Conservation (phyloP, 2,329 filamentous ascomycete genomes). For the Pyrenochaeta sp. region DNA sequence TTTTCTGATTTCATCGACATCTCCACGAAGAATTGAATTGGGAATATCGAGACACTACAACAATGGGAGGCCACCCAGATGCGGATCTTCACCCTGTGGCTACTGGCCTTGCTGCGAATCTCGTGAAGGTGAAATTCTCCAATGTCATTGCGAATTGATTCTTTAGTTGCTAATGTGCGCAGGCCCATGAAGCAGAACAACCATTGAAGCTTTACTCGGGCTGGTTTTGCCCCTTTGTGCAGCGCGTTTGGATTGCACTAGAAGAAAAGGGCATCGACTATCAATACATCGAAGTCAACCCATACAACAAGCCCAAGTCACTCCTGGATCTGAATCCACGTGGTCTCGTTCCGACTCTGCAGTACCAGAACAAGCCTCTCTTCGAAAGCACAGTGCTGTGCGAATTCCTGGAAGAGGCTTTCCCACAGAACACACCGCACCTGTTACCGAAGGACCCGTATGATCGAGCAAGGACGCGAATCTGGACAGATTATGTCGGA, state of each 20-base stretch:
- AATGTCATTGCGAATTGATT: background rate
- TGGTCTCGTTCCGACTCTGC: slow-evolving; percentile 76
- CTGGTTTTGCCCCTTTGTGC: slow-evolving; percentile 76
- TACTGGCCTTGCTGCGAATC: slow-evolving; percentile 39
- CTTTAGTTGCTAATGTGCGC: background rate
- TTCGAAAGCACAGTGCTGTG: slow-evolving; percentile 77
- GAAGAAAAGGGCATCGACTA: slow-evolving; percentile 76
- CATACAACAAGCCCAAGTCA: slow-evolving; percentile 73
- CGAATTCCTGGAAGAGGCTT: slow-evolving; percentile 79
- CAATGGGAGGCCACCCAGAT: slow-evolving; percentile 46
- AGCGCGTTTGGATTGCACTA: slow-evolving; percentile 75
- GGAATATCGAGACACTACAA: slow-evolving; percentile 3
- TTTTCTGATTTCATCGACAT: background rate
- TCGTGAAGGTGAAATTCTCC: slow-evolving; percentile 31
- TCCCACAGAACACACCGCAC: slow-evolving; percentile 56
- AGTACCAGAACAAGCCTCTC: slow-evolving; percentile 63
- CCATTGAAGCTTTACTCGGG: slow-evolving; percentile 72
- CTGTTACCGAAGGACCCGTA: slow-evolving; percentile 70
- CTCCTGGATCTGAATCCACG: slow-evolving; percentile 77
- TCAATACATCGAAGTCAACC: slow-evolving; percentile 74
- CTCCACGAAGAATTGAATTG: slow-evolving; percentile 1
- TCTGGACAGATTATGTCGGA: slow-evolving; percentile 78
- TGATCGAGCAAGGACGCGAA: slow-evolving; percentile 67
- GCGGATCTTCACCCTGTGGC: slow-evolving; percentile 45
- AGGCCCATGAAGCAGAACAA: slow-evolving; percentile 52